Base-by-base conservation (phyloP, 1,139 yeast species). In the Pichiaceae sp. region DNA sequence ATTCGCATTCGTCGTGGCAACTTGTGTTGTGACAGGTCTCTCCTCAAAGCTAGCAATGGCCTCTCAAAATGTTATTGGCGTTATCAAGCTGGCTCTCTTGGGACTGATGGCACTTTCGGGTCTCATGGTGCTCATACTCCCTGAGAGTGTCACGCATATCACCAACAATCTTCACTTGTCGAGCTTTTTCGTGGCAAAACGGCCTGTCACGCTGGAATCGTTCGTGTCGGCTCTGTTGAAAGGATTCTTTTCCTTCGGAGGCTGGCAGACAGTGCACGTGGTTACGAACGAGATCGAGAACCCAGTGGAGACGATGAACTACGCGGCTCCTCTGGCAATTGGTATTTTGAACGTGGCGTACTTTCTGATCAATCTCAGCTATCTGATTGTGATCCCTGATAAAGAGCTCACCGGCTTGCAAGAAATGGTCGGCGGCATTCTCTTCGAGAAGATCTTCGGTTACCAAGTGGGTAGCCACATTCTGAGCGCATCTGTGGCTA, bases 251-350 rank as follows among this genome's bases (percentile, higher is more conserved):
- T 72, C 80, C 2, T 68, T 69, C 41, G 62, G 70, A 4, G 83
- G 83, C 2, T 76, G 82, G 83, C 72, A 71, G 42, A 58, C 75
- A 3, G 75, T 74, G 2, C 80, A 74, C 44, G 68, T 74, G 4
- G 78, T 72, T 17, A 63, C 78, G 7, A 72, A 68, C 45, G 83
- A 76, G 48, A 69, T 76, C 28, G 67, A 65, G 39, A 72, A 76
- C 44, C 82, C 82, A 0, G 60, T 68, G 0, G 52, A 68, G 19
- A 75, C 80, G 0, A 60, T 75, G 42, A 69, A 60, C 40, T 61
- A 70, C 17, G 78, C 82, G 0, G 81, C 80, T 0, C 79, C 80
- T 0, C 52, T 63, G 2, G 68, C 81, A 0, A 59, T 76, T 37
- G 41, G 59, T 2, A 52, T 74, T 4, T 63, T 72, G 30, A 60